Percentiles rank a stretch among this genome's conserved stretches.
phyloP scores from a whole-genome alignment of 2,329 filamentous ascomycete species.

The Passalora sequoiae region DNA sequence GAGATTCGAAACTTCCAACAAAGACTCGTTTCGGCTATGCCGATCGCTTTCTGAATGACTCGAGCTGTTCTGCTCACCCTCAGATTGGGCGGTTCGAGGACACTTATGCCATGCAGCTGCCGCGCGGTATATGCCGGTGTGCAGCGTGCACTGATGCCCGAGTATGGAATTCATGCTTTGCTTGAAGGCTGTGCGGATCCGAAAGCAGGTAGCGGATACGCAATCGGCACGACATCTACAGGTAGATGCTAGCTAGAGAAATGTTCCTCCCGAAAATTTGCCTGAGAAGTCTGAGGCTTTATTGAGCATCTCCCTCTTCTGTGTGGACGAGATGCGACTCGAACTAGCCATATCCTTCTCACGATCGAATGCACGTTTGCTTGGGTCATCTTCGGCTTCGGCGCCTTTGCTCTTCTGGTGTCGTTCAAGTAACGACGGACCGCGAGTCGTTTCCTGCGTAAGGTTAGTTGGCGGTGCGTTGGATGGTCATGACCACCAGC shows the following conservation, averaged over 20 bases:
- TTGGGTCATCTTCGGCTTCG: constrained; percentile 76
- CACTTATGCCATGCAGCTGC: too few species aligned
- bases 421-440: constrained; percentile 44
- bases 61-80: too few species aligned
- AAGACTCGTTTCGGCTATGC: too few species aligned
- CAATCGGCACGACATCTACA: not conserved
- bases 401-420: constrained; percentile 44
- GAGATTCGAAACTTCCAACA: too few species aligned
- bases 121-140: too few species aligned
- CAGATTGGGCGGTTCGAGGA: too few species aligned
- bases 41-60: too few species aligned
- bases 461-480: constrained; percentile 16
- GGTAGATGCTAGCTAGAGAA: constrained; percentile 38
- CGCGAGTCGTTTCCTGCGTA: constrained; percentile 38
- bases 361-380: constrained; percentile 77
- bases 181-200: not conserved
- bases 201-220: not conserved
- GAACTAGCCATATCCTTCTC: constrained; percentile 89
- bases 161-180: not conserved
- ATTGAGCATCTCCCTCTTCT: constrained; percentile 72
- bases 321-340: constrained; percentile 59
- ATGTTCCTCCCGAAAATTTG: constrained; percentile 70
- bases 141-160: too few species aligned
- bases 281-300: constrained; percentile 77
- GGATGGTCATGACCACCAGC: constrained; percentile 20